A percentile compares a stretch with the other conserved stretches of the same genome.
These are phyloP conservation scores for Kluyveromyces sp. DNA, from an alignment of 1,139 yeast genomes.

Conservation along the genomic window DNA sequence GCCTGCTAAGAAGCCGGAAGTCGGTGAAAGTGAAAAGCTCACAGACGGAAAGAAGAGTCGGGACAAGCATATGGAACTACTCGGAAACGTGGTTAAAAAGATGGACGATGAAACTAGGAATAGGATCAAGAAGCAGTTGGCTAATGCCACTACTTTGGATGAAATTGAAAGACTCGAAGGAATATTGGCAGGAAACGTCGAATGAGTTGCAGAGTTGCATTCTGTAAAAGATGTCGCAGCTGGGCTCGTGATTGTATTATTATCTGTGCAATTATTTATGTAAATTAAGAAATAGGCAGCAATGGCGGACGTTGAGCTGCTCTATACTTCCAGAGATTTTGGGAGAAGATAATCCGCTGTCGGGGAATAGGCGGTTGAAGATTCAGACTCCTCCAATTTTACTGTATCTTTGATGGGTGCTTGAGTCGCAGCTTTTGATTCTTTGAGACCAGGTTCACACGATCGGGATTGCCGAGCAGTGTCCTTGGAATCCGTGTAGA, in stretches of 20 bases:
- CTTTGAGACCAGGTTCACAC: too few species aligned
- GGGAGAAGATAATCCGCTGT: too few species aligned
- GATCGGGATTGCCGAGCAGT: neutral
- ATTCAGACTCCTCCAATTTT: too few species aligned
- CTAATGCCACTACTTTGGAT: conserved; percentile 57
- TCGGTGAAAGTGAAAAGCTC: too few species aligned
- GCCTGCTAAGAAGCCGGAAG: too few species aligned
- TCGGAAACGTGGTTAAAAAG: conserved; percentile 35
- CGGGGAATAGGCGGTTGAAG: too few species aligned
- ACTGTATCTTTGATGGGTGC: neutral
- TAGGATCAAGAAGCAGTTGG: conserved; percentile 46
- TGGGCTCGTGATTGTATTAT: neutral
- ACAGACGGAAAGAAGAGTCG: conserved; percentile 16
- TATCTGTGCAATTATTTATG: neutral
- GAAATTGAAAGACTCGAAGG: conserved; percentile 71
- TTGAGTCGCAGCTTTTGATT: neutral
- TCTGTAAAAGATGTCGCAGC: too few species aligned
- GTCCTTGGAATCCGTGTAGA: neutral
- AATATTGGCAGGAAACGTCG: conserved; percentile 27
- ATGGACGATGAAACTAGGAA: conserved; percentile 48
- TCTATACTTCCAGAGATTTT: too few species aligned
- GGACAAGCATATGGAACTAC: conserved; percentile 29
- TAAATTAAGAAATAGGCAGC: neutral
- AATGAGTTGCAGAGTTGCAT: too few species aligned
- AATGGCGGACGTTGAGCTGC: neutral